Percentiles rank a stretch among this genome's conserved stretches.
Evolutionary conservation across 1,284 basidiomycete genomes (phyloP).

Genomic region (Cryptococcus deneoformans): DNA sequence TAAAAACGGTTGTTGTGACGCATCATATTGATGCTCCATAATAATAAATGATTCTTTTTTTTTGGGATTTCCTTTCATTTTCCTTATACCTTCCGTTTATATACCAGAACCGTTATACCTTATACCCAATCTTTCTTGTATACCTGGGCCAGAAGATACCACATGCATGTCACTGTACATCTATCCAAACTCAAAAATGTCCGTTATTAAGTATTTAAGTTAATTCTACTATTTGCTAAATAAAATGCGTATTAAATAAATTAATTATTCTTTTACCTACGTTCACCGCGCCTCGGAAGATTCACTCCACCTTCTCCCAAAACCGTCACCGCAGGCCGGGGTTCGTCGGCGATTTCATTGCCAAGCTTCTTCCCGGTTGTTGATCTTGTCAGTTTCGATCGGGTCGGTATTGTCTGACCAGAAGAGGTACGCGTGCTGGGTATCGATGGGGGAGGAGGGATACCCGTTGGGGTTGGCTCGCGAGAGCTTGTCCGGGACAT

Average conservation of each 20-base stretch:
- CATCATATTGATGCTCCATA: too few species aligned
- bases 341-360: constrained; percentile 6
- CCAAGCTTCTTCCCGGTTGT: constrained; percentile 11
- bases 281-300: constrained; percentile 13
- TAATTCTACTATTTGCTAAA: neutral
- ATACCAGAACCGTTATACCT: too few species aligned
- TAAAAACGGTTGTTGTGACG: constrained; percentile 21
- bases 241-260: too few species aligned
- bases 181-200: neutral
- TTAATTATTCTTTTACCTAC: neutral
- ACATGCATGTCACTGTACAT: neutral
- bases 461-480: neutral
- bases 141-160: too few species aligned
- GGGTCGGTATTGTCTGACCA: neutral
- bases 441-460: too few species aligned
- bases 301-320: constrained; percentile 25
- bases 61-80: too few species aligned
- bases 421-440: neutral
- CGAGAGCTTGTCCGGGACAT: neutral
- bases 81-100: too few species aligned
- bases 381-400: neutral
- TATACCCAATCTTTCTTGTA: too few species aligned
- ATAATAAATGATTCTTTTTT: too few species aligned
- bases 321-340: constrained; percentile 13
- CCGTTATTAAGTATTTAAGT: too few species aligned